Base-by-base conservation (phyloP, 1,284 basidiomycete species). In the Exobasidium cylindrosporum region DNA sequence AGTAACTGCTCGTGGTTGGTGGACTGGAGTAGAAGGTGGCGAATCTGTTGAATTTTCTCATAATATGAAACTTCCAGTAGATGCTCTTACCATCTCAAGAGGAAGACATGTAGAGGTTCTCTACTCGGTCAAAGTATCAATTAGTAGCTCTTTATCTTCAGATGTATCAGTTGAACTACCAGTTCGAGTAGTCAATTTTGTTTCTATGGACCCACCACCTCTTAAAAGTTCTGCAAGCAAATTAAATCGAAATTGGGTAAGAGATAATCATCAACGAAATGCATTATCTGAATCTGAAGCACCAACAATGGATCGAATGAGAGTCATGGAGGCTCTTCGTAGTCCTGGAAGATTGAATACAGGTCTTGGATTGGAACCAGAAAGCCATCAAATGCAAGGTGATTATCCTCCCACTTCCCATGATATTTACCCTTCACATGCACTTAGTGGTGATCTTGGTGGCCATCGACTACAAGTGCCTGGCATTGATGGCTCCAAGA, bases 131-230 rank as follows among this genome's bases (percentile, higher is more conserved):
- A 87, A 87, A 57, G 86, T 93, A 26, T 86, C 86, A 1, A 81
- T 91, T 54, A 86, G 86, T 68, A 87, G 87, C 17, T 83, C 86
- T 1, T 83, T 92, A 55, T 83, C 85, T 1, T 83, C 88, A 2
- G 87, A 89, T 62, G 81, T 89, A 26, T 83, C 84, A 45, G 87
- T 88, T 49, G 85, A 85, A 31, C 80, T 92, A 11, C 91, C 91
- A 0, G 81, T 92, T 63, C 83, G 84, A 11, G 86, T 92, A 73
- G 83, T 91, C 81, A 90, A 88, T 77, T 89, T 90, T 78, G 81
- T 90, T 23, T 92, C 91, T 17, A 81, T 92, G 63, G 90, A 92
- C 75, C 89, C 89, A 29, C 87, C 87, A 17, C 86, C 87, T 45
- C 60, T 67, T 2, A 74, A 68, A 61, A 63, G 66, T 29, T 61